These are phyloP conservation scores for Pichia rugopelliculosa DNA, from an alignment of 805 yeast genomes.

Conservation along the genomic window DNA sequence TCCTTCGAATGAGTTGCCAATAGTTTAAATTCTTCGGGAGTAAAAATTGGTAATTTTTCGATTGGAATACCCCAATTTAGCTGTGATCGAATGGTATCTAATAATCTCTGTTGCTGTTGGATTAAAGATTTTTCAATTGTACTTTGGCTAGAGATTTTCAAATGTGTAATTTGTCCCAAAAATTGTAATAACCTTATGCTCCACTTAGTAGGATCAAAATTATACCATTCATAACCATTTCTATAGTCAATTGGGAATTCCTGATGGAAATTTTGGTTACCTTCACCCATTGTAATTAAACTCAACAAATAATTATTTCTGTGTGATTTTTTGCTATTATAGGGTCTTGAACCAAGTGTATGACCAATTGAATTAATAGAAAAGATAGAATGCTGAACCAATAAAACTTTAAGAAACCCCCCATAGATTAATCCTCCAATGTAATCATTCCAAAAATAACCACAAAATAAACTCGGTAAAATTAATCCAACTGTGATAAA, in stretches of 20 bases:
- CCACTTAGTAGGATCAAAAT: constrained; percentile 86
- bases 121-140: constrained; percentile 65
- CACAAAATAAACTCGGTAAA: constrained; percentile 60
- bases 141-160: constrained; percentile 49
- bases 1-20: constrained; percentile 28
- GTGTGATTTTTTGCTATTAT: constrained; percentile 67
- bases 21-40: constrained; percentile 38
- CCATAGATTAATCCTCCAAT: constrained; percentile 72
- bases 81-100: constrained; percentile 68
- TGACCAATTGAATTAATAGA: constrained; percentile 82
- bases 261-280: constrained; percentile 89
- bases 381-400: constrained; percentile 75
- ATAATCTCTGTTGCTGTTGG: constrained; percentile 73
- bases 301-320: constrained; percentile 59
- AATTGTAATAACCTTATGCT: constrained; percentile 44
- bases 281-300: constrained; percentile 78
- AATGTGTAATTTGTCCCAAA: constrained; percentile 51
- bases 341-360: constrained; percentile 64
- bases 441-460: constrained; percentile 65
- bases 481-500: constrained; percentile 40
- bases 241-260: constrained; percentile 91
- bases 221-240: constrained; percentile 61
- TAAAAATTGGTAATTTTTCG: constrained; percentile 67
- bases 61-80: constrained; percentile 94
- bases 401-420: constrained; percentile 63